These are phyloP conservation scores for Termitomyces sp. DNA, from an alignment of 768 basidiomycete genomes.

Conservation along the genomic window DNA sequence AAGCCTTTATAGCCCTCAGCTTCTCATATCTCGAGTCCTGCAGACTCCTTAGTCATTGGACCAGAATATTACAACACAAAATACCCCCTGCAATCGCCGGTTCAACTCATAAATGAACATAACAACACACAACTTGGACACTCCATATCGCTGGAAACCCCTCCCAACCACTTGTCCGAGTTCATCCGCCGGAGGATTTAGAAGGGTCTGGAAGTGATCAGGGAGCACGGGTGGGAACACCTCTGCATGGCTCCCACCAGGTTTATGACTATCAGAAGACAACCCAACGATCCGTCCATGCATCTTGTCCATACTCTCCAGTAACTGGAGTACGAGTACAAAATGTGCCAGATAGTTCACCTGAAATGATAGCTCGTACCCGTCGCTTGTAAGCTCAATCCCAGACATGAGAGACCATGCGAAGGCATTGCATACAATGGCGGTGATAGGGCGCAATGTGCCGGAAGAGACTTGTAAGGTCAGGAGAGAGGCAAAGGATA, in stretches of 20 bases:
- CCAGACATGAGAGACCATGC: slow-evolving; percentile 6
- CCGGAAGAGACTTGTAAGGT: neutral
- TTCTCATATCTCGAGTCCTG: neutral
- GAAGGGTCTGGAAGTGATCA: neutral
- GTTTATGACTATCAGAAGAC: slow-evolving; percentile 5
- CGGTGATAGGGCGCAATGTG: neutral
- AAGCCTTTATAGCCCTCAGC: neutral
- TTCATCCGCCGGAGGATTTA: neutral
- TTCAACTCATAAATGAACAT: slow-evolving; percentile 6
- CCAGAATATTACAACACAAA: neutral
- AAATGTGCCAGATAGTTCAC: slow-evolving; percentile 4
- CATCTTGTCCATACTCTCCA: slow-evolving; percentile 1
- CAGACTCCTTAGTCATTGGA: neutral
- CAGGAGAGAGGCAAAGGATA: neutral
- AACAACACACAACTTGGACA: slow-evolving; percentile 7
- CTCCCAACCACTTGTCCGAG: slow-evolving; percentile 3
- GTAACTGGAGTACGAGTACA: neutral
- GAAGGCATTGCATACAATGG: slow-evolving; percentile 8
- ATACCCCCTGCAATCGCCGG: slow-evolving; percentile 2
- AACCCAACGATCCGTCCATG: slow-evolving; percentile 4
- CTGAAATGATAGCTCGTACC: slow-evolving; percentile 1
- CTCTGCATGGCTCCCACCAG: slow-evolving; percentile 1
- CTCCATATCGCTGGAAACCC: slow-evolving; percentile 4
- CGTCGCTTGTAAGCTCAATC: neutral
- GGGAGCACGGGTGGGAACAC: slow-evolving; percentile 4